phyloP scores from a whole-genome alignment of 805 yeast species.

The Candida ascalaphidarum region DNA sequence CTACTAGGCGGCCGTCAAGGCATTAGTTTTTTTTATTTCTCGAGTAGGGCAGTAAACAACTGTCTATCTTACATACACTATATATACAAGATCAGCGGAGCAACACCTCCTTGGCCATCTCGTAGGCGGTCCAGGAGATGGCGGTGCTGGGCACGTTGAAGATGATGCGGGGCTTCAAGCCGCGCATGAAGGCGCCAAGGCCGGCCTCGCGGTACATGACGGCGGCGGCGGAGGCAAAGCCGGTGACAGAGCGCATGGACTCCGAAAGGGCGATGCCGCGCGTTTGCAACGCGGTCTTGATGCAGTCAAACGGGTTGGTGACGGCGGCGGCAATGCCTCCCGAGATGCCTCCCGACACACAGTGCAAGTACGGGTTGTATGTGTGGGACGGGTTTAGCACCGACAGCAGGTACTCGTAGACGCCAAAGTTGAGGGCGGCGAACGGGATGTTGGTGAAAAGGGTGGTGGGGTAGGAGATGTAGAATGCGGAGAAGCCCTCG shows the following conservation, averaged over 20 bases:
- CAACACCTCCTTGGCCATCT: constrained; percentile 81
- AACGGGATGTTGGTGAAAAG: constrained; percentile 87
- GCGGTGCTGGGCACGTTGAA: constrained; percentile 96
- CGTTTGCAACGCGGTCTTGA: constrained; percentile 87
- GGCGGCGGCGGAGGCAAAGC: constrained; percentile 62
- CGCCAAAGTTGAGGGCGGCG: constrained; percentile 88
- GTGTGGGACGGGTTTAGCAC: constrained; percentile 66
- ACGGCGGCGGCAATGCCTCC: constrained; percentile 94
- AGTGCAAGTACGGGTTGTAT: constrained; percentile 87
- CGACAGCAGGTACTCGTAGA: constrained; percentile 79
- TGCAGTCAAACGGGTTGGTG: constrained; percentile 90
- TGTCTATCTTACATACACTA: too few relatives aligned
- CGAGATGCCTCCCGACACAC: constrained; percentile 86
- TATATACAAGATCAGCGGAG: too few relatives aligned
- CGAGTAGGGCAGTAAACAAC: too few relatives aligned
- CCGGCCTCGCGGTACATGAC: constrained; percentile 60
- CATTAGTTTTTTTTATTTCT: too few relatives aligned
- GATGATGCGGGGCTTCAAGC: constrained; percentile 83
- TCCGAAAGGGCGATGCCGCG: constrained; percentile 48
- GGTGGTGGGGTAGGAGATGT: constrained; percentile 90
- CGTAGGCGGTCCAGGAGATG: constrained; percentile 95
- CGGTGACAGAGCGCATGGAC: constrained; percentile 45
- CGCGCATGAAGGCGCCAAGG: constrained; percentile 64
- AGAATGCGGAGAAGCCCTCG: constrained; percentile 78
- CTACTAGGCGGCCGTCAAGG: too few relatives aligned